Evolutionary conservation across 2,329 filamentous ascomycete species (phyloP), one percentile per base, ranked within the genome.

Genomic region (Venturia asperata): DNA sequence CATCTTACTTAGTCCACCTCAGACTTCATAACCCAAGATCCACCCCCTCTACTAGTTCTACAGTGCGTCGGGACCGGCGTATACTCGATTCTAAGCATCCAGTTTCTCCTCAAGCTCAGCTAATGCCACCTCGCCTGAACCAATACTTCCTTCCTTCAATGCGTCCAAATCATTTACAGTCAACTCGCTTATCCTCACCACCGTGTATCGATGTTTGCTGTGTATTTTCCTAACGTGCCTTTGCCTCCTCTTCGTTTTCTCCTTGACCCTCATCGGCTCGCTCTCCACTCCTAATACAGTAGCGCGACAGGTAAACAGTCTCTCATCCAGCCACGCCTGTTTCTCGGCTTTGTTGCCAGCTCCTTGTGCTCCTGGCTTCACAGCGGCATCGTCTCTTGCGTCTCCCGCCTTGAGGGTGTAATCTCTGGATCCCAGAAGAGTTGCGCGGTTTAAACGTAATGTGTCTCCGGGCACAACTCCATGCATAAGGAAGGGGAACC

Each of bases 201-300:
- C 85, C 2, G 94, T 99, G 77, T 89, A 96, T 72, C 85, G 83
- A 74, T 96, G 91, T 83, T 99, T 97, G 81, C 91, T 97, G 79
- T 83, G 88, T 11, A 94, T 88, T 66, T 83, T 85, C 80, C 87
- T 91, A 62, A 85, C 83, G 73, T 84, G 82, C 68, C 85, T 78
- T 71, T 84, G 81, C 73, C 88, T 83, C 73, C 90, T 80, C 76
- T 88, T 88, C 72, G 81, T 84, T 78, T 83, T 83, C 75, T 82
- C 80, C 72, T 78, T 80, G 45, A 82, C 72, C 64, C 80, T 71
- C 79, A 83, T 75, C 55, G 82, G 82, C 85, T 89, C 80, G 66
- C 85, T 84, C 78, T 97, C 94, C 7, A 89, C 85, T 6, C 92
- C 93, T 68, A 94, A 83, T 34, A 99, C 92, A 9, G 67, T 66